phyloP scores from a whole-genome alignment of 768 basidiomycete genomes.

The Pleurotus citrinopileatus region DNA sequence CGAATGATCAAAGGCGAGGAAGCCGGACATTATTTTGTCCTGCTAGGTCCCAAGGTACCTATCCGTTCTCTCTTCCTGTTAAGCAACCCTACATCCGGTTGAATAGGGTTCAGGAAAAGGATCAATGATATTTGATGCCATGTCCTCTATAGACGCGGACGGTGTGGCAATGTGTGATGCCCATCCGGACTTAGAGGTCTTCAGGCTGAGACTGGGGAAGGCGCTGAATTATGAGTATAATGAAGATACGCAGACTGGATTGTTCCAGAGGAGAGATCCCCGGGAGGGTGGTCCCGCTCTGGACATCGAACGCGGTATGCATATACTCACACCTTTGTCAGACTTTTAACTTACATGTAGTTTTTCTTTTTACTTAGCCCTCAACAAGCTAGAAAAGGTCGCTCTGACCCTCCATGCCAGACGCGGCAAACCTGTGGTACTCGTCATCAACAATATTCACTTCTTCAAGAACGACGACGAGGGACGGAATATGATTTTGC shows the following conservation, averaged over 20 bases:
- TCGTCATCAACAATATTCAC: constrained; percentile 81
- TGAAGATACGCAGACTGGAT: constrained; percentile 74
- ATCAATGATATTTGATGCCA: constrained; percentile 81
- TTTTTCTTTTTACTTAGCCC: constrained; percentile 33
- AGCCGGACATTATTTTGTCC: constrained; percentile 68
- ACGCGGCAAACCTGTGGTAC: constrained; percentile 66
- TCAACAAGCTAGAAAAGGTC: constrained; percentile 86
- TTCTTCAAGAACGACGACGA: constrained; percentile 75
- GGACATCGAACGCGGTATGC: constrained; percentile 75
- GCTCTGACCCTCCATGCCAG: constrained; percentile 60
- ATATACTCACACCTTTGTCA: neutral
- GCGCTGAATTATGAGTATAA: constrained; percentile 85
- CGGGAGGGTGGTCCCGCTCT: constrained; percentile 80
- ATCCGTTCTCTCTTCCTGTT: neutral
- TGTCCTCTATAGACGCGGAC: constrained; percentile 67
- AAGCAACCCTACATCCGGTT: neutral
- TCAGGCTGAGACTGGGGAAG: constrained; percentile 81
- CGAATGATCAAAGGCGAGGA: constrained; percentile 74
- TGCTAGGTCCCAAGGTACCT: constrained; percentile 74
- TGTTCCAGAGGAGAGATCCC: constrained; percentile 84
- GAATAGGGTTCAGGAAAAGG: constrained; percentile 75
- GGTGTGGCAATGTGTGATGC: constrained; percentile 78
- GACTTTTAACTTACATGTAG: neutral
- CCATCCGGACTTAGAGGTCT: constrained; percentile 85
- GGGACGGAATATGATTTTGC: constrained; percentile 76